Evolutionary conservation across 257 asterid species (phyloP), one percentile per base, ranked within the genome.

Genomic region (Rubia yunnanensis): DNA sequence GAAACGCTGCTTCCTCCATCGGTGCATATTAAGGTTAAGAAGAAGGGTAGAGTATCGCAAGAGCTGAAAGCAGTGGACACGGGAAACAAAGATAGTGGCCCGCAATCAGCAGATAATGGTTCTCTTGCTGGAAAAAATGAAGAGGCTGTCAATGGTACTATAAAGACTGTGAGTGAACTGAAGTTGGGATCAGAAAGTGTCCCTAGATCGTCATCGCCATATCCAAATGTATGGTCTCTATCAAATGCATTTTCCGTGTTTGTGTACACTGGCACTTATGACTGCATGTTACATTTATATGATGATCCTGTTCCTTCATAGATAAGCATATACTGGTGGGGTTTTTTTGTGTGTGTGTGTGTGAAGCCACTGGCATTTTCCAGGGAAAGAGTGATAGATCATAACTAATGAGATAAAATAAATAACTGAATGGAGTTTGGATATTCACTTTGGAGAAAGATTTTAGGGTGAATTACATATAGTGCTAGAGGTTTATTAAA

Each of bases 1-100:
- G 98, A 91, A 78, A 67, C 76, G 22, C 82, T 91, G 77, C 86
- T 91, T 38, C 98, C 98, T 77, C 85, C 81, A 38, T 85, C 98
- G 61, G 92, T 85, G 34, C 91, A 78, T 72, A 76, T 91, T 65
- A 68, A 77, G 73, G 83, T 90, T 2, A 91, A 77, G 81, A 78
- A 85, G 85, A 83, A 66, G 69, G 66, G 58, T 28, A 81, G 77
- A 71, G 63, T 5, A 63, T 60, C 82, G 24, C 66, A 78, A 60
- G 80, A 56, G 60, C 67, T 79, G 74, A 81, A 81, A 48, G 84
- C 78, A 49, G 62, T 70, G 62, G 65, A 48, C 49, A 70, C 34
- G 49, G 64, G 22, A 34, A 71, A 72, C 18, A 68, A 36, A 27
- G 70, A 48, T 48, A 68, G 60, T 31, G 36, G 46, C 14, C 52